These are phyloP conservation scores for Williopsis jadinii DNA, from an alignment of 1,139 yeast genomes.

Conservation along the genomic window DNA sequence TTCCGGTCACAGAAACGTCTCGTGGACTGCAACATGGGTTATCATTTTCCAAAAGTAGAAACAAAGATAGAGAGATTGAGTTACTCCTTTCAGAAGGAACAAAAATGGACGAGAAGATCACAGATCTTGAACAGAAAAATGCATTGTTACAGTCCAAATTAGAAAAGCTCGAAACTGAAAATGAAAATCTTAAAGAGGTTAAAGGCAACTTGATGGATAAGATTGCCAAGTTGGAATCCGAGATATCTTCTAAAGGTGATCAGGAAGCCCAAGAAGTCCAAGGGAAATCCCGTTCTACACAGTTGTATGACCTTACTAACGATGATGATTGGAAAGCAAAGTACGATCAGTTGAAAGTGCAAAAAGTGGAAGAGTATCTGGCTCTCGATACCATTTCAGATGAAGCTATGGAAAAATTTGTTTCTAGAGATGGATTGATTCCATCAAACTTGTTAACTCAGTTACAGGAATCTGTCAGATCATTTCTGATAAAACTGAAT, in stretches of 20 bases:
- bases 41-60: conserved; percentile 19
- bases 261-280: conserved; percentile 1
- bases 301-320: neutral
- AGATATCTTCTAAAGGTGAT: conserved; percentile 6
- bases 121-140: conserved; percentile 28
- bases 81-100: conserved; percentile 32
- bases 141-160: conserved; percentile 18
- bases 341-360: conserved; percentile 20
- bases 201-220: conserved; percentile 14
- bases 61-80: conserved; percentile 30
- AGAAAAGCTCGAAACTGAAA: conserved; percentile 19
- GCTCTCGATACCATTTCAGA: conserved; percentile 6
- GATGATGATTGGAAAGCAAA: conserved; percentile 16
- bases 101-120: conserved; percentile 34
- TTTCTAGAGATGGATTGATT: conserved; percentile 17
- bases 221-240: conserved; percentile 11
- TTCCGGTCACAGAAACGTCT: conserved; percentile 4
- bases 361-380: conserved; percentile 12
- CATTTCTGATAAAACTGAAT: conserved; percentile 9
- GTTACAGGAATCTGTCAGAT: conserved; percentile 14
- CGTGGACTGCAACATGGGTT: conserved; percentile 17
- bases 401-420: conserved; percentile 5
- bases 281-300: neutral
- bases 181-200: conserved; percentile 12
- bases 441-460: conserved; percentile 14